Evolutionary conservation across 371 early-diverging fungal species (phyloP).

Genomic region (Funneliformis caledonium): DNA sequence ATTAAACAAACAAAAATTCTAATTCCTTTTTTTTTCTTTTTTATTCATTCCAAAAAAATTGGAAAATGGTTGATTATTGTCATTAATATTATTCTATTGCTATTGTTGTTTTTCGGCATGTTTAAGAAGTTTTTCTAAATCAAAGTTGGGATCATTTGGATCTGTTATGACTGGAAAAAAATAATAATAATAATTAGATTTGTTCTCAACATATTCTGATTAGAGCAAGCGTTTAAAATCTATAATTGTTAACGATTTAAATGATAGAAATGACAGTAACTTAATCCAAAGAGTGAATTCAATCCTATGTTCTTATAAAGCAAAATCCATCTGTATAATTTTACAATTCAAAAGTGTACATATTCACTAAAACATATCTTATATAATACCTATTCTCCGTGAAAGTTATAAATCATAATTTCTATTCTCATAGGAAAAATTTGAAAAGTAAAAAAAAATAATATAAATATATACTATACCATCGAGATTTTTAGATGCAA

Average conservation of each 20-base stretch:
- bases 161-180: slow-evolving; percentile 50
- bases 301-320: too few relatives aligned
- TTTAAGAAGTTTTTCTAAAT: slow-evolving; percentile 52
- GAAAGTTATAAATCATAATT: not conserved
- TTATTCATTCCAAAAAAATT: too few relatives aligned
- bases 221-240: too few relatives aligned
- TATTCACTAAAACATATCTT: too few relatives aligned
- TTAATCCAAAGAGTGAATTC: too few relatives aligned
- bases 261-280: too few relatives aligned
- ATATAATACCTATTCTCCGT: not conserved
- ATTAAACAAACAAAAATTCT: too few relatives aligned
- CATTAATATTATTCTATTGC: not conserved
- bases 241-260: too few relatives aligned
- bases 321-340: too few relatives aligned
- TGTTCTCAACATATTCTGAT: not conserved
- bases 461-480: slow-evolving; percentile 26
- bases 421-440: not conserved
- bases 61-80: not conserved
- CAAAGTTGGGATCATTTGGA: slow-evolving; percentile 62
- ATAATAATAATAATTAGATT: not conserved
- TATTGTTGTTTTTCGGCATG: not conserved
- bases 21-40: too few relatives aligned
- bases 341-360: too few relatives aligned
- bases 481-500: slow-evolving; percentile 54
- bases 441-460: slow-evolving; percentile 19